phyloP scores from a whole-genome alignment of 768 basidiomycete species.

The Suillus bovinus region DNA sequence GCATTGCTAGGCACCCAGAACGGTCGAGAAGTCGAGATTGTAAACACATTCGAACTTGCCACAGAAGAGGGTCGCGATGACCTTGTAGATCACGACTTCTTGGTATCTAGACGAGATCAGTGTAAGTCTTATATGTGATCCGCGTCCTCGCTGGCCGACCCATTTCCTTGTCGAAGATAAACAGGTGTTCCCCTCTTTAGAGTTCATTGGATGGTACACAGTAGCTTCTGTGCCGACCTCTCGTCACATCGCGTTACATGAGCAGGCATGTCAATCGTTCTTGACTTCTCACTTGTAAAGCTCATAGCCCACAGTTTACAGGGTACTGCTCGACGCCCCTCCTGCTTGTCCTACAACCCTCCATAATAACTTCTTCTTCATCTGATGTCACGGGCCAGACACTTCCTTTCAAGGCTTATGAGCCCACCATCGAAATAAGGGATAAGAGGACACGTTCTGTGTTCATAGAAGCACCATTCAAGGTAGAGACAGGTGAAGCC shows the following conservation, averaged over 20 bases:
- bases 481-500: constrained; percentile 96
- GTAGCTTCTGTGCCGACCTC: constrained; percentile 72
- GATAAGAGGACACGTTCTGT: constrained; percentile 75
- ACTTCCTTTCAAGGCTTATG: constrained; percentile 92
- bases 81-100: constrained; percentile 77
- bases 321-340: constrained; percentile 87
- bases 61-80: constrained; percentile 52
- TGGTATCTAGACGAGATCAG: constrained; percentile 83
- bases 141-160: constrained; percentile 8
- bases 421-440: constrained; percentile 84
- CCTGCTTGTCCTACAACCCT: constrained; percentile 73
- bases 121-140: constrained; percentile 49
- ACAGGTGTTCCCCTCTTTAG: constrained; percentile 96
- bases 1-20: constrained; percentile 92
- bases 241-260: constrained; percentile 81
- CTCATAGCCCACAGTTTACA: constrained; percentile 59
- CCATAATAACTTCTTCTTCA: constrained; percentile 42
- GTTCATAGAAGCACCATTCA: constrained; percentile 84
- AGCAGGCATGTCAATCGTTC: constrained; percentile 55
- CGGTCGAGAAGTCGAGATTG: constrained; percentile 94
- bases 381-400: constrained; percentile 64
- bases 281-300: background rate
- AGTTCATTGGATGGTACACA: constrained; percentile 98
- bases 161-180: constrained; percentile 61
- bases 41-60: constrained; percentile 93